phyloP scores from a whole-genome alignment of 2,329 filamentous ascomycete species.

The Mycocentrospora acerina region DNA sequence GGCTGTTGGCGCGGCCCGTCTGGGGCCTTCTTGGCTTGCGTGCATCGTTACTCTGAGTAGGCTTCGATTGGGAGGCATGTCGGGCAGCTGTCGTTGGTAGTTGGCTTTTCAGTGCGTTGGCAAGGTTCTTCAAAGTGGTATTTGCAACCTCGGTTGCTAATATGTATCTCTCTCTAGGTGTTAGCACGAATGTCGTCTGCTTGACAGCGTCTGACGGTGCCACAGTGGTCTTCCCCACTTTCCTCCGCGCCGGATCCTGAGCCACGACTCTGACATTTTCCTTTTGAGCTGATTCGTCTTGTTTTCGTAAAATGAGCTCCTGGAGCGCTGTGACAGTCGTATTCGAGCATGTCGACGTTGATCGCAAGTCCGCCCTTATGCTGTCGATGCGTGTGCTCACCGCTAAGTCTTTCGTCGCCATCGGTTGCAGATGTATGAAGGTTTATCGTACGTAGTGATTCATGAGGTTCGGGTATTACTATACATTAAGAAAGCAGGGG shows the following conservation, averaged over 20 bases:
- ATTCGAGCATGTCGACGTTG: conserved; percentile 52
- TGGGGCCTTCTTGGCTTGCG: conserved; percentile 22
- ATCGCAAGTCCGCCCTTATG: conserved; percentile 51
- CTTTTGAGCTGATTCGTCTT: conserved; percentile 38
- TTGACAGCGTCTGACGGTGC: conserved; percentile 41
- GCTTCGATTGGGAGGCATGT: conserved; percentile 20
- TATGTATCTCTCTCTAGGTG: conserved; percentile 62
- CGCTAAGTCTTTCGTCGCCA: conserved; percentile 32
- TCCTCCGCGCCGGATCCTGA: conserved; percentile 23
- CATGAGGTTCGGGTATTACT: too few species aligned
- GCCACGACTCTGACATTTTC: conserved; percentile 36
- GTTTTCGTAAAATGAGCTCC: conserved; percentile 43
- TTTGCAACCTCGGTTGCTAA: conserved; percentile 76
- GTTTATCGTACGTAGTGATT: too few species aligned
- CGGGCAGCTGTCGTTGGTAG: conserved; percentile 14
- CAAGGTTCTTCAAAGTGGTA: conserved; percentile 65
- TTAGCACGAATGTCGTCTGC: conserved; percentile 42
- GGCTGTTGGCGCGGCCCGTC: conserved; percentile 15
- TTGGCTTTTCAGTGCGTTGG: conserved; percentile 62
- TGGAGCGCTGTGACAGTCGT: conserved; percentile 50
- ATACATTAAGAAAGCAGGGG: too few species aligned
- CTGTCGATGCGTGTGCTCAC: conserved; percentile 51
- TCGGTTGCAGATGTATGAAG: conserved; percentile 2
- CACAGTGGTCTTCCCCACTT: conserved; percentile 34
- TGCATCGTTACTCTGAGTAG: conserved; percentile 27